Base-by-base conservation (phyloP, 768 basidiomycete genomes). In the Leccinum subtestaceum region DNA sequence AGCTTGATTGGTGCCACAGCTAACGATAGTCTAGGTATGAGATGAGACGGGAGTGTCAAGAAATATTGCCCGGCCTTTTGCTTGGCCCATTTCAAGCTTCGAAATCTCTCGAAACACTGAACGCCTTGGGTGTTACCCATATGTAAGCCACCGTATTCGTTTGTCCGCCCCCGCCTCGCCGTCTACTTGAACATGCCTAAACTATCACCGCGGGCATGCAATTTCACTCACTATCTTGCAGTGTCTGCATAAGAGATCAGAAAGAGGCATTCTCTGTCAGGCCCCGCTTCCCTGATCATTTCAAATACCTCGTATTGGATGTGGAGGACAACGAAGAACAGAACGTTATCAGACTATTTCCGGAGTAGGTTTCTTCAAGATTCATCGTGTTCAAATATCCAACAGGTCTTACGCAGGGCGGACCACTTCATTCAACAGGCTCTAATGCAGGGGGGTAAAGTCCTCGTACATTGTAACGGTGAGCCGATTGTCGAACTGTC, bases 241-340 rank as follows among this genome's bases (percentile, higher is more conserved):
- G 93, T 58, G 85, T 94, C 17, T 95, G 93, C 68, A 93, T 95
- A 69, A 87, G 93, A 48, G 93, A 95, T 70, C 84, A 80, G 58
- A 93, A 93, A 69, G 93, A 95, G 70, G 90, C 93, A 1, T 95
- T 94, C 74, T 91, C 94, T 15, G 91, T 97, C 54, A 80, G 82
- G 56, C 91, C 94, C 2, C 85, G 93, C 23, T 97, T 94, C 67
- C 87, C 87, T 3, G 88, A 88, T 0, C 76, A 83, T 21, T 93
- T 95, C 74, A 66, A 70, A 40, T 97, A 97, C 72, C 72, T 93
- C 68, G 85, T 86, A 1, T 77, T 96, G 34, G 89, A 95, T 70
- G 91, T 97, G 27, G 83, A 93, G 70, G 94, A 97, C 72, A 93
- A 85, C 63, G 93, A 95, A 72, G 94, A 96, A 69, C 95, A 97